Evolutionary conservation across 805 yeast species (phyloP), one percentile per base, ranked within the genome.

Genomic region (Lachancea fermentati): DNA sequence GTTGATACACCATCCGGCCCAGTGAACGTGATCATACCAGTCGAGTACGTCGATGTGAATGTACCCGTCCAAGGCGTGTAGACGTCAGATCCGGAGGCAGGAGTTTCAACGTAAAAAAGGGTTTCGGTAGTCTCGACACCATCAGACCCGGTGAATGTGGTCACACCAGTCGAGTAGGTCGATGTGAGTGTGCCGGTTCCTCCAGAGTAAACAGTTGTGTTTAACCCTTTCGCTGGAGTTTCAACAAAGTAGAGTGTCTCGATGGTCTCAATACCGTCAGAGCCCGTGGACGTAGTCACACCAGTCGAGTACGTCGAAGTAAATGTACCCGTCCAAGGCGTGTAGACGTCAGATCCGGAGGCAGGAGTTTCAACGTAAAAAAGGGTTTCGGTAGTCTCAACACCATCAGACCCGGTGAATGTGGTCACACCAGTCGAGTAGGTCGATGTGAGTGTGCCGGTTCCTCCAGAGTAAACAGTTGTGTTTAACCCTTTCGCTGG

Each of bases 271-370:
- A 32, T 24, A 8, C 49, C 51, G 26, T 45, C 41, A 5, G 39
- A 11, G 4, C 48, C 47, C 8, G 41, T 43, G 24, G n/a, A 22
- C 1, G 46, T 42, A 5, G 44, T 18, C 19, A 35, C 32, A 13
- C 24, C 37, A 7, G 52, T 49, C 4, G 49, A 30, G 36, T 34
- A 42, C 14, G 50, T 45, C 12, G 43, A 32, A 2, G 53, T 45
- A 14, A 29, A 16, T 7, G 45, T 34, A 18, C 53, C 49, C 7
- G 44, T 43, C 47, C 53, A 47, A 16, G 46, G 38, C 16, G 44
- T 41, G 6, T 39, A 35, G 5, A 46, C 32, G 19, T 43, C 30
- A 24, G 38, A 30, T 5, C n/a, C 11, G 9, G 22, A 37, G 17
- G 32, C 34, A 4, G 44, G 44, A n/a, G 44, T 39, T 30, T 40